Conservation (phyloP, 306 rosid genomes). For the Lathyrus aphaca region DNA sequence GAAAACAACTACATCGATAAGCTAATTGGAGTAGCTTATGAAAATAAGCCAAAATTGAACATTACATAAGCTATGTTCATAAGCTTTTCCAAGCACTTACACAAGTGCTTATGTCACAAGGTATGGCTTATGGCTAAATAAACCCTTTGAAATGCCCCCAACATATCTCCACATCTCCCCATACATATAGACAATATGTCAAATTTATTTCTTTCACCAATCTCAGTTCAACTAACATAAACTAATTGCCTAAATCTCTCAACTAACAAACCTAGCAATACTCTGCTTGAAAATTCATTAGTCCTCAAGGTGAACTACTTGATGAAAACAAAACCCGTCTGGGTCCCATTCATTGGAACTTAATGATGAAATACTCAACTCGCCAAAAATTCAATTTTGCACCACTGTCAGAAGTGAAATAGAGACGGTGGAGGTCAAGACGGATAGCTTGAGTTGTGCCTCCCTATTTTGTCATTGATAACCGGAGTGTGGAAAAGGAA, state of each 20-base stretch:
- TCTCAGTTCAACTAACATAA: background rate
- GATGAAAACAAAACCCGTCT: background rate
- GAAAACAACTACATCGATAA: background rate
- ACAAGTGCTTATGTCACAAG: background rate
- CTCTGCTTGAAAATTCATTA: background rate
- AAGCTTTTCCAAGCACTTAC: background rate
- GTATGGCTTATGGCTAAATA: background rate
- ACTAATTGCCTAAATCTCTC: background rate
- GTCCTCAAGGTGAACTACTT: background rate
- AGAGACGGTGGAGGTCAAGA: background rate
- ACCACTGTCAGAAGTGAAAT: background rate
- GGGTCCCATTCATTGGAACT: background rate
- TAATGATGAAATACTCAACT: background rate
- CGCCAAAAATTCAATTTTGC: background rate
- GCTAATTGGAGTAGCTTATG: conserved; percentile 1
- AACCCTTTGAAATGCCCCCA: background rate
- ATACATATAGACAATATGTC: background rate
- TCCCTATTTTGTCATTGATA: background rate
- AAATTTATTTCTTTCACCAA: background rate
- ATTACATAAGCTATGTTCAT: background rate
- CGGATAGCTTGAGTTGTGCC: background rate
- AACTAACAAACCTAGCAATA: background rate
- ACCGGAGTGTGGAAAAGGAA: background rate
- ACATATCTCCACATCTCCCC: background rate
- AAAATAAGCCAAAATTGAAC: background rate